Conservation (phyloP, 129 eudicot genomes). For the Flaveria ramosissima region DNA sequence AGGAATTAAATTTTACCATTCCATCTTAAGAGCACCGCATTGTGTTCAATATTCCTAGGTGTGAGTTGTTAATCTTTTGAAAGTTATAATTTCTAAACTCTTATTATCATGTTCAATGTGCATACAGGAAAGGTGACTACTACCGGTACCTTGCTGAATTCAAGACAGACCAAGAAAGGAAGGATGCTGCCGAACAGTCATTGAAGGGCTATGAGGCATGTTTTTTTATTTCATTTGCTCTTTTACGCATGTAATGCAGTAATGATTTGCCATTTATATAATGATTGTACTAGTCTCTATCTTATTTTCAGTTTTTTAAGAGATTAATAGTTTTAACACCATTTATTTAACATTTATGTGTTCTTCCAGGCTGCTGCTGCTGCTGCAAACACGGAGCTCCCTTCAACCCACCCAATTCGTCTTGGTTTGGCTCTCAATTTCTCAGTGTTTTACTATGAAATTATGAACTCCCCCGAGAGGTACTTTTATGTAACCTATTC, state of each 20-base stretch:
- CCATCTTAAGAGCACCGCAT: not conserved
- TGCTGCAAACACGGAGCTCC: conserved; percentile 84
- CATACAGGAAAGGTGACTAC: conserved; percentile 94
- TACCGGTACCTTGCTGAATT: conserved; percentile 96
- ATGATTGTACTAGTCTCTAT: not conserved
- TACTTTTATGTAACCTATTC: conserved; percentile 15
- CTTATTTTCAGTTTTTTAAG: too few species aligned
- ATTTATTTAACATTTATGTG: conserved; percentile 4
- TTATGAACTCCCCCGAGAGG: conserved; percentile 98
- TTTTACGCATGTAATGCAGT: not conserved
- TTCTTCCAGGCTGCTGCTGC: conserved; percentile 80
- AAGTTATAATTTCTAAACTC: not conserved
- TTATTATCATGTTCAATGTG: conserved; percentile 8
- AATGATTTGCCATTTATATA: not conserved
- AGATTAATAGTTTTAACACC: not conserved
- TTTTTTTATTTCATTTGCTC: conserved; percentile 13
- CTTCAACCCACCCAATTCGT: conserved; percentile 97
- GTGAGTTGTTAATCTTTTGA: not conserved
- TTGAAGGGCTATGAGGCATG: conserved; percentile 93
- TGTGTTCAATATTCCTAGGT: not conserved
- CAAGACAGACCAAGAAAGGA: conserved; percentile 79
- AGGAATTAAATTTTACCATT: not conserved
- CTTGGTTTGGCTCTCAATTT: conserved; percentile 97
- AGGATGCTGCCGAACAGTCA: conserved; percentile 88
- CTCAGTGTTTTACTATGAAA: conserved; percentile 96